Base-by-base conservation (phyloP, 345 rosid species). In the Sisymbrium irio region DNA sequence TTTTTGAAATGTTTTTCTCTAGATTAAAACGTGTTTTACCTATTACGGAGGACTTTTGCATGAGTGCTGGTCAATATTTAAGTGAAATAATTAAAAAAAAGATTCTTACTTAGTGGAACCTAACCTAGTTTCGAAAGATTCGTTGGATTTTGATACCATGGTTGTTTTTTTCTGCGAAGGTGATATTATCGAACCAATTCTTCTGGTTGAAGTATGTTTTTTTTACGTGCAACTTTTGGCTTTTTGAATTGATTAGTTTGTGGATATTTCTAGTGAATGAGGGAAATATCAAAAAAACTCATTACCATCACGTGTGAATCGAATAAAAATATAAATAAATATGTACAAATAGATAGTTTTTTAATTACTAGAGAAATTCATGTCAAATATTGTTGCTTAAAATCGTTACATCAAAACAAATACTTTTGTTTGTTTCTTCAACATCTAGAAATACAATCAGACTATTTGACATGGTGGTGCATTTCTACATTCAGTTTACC, bases 101-200 rank as follows among this genome's bases (percentile, higher is more conserved):
- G 20, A 53, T 44, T 45, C 19, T 14, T 25, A 45, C 17, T 11
- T 35, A 9, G 44, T 47, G 33, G 74, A 67, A 64, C 64, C 70
- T 32, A 67, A 64, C 64, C 70, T 32, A 19, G 57, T 68, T 68
- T 51, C 20, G 9, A 15, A 32, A 6, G 58, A 49, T 67, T 41
- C 19, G 22, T n/a, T 32, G 57, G 60, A n/a, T 25, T 36, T 46
- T 32, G 7, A 30, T 40, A 18, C 2, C 10, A 47, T 11, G 37
- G 18, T 9, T 50, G 47, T 8, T 7, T 12, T 12, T 41, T 14
- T 12, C 14, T 57, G 7, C 9, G 9, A 39, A 67, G 28, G 30
- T 53, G 50, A 27, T 57, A 67, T 56, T 15, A 55, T 18, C 32
- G 32, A 71, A 49, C 39, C 39, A 51, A 14, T 62, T 72, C 36